A percentile compares a stretch with the other conserved stretches of the same genome.
Evolutionary conservation across 2,329 filamentous ascomycete species (phyloP).

Genomic region (Pseudogymnoascus sp.): DNA sequence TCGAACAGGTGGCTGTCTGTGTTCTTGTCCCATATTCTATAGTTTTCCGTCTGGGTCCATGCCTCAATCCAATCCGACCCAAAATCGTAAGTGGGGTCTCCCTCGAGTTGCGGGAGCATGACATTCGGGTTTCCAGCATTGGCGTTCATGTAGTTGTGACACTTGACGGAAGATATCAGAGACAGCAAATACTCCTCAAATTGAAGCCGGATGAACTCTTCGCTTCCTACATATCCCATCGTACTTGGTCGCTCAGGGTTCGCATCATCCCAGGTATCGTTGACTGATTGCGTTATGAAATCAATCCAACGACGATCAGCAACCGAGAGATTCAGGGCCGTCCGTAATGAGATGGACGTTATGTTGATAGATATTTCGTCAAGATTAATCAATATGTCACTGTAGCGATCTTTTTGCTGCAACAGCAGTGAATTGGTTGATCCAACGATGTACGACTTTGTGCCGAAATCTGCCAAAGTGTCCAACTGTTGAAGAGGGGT

Average conservation of each 20-base stretch:
- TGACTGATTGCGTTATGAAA: slow-evolving; percentile 83
- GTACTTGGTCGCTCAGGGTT: slow-evolving; percentile 89
- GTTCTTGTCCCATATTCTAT: slow-evolving; percentile 73
- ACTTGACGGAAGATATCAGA: slow-evolving; percentile 81
- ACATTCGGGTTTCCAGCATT: slow-evolving; percentile 51
- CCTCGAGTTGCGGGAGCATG: slow-evolving; percentile 61
- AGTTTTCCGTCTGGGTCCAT: slow-evolving; percentile 86
- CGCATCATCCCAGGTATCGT: slow-evolving; percentile 92
- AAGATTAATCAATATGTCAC: slow-evolving; percentile 91
- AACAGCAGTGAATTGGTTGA: slow-evolving; percentile 92
- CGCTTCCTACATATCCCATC: slow-evolving; percentile 88
- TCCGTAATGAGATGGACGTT: slow-evolving; percentile 68
- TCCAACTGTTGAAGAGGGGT: slow-evolving; percentile 95
- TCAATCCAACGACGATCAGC: slow-evolving; percentile 96
- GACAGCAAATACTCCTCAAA: slow-evolving; percentile 95
- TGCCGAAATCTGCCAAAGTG: slow-evolving; percentile 83
- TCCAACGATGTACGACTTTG: slow-evolving; percentile 94
- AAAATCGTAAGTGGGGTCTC: slow-evolving; percentile 80
- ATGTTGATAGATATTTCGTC: slow-evolving; percentile 84
- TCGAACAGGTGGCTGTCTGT: slow-evolving; percentile 88
- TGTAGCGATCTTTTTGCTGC: slow-evolving; percentile 92
- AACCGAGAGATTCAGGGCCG: slow-evolving; percentile 69
- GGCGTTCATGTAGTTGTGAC: slow-evolving; percentile 60
- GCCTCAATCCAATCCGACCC: slow-evolving; percentile 75
- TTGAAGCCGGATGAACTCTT: slow-evolving; percentile 94